Evolutionary conservation across 2,329 filamentous ascomycete species (phyloP), one percentile per base, ranked within the genome.

Genomic region (Botrytis paeoniae): DNA sequence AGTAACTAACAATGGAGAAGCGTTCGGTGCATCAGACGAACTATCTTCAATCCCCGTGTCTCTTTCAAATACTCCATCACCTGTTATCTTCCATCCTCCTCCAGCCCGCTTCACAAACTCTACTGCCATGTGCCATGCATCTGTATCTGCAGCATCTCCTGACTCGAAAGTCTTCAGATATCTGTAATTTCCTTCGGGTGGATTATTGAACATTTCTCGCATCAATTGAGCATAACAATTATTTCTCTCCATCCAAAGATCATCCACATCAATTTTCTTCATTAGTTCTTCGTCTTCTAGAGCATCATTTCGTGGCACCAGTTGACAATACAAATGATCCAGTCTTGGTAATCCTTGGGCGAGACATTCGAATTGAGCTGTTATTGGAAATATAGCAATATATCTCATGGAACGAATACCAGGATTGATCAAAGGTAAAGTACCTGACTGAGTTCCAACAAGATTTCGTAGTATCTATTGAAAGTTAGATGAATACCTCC

Each of bases 371-470:
- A 92, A 85, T 78, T 93, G 91, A 9, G 86, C 85, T 65, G 86
- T 85, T 51, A 90, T 88, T 0, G 92, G 91, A 76, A 93, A 93
- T 12, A 92, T 87, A 54, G 88, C 89, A 4, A 90, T 85, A 79
- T 92, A 93, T 71, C 83, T 84, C 65, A 92, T 81, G 32, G 85
- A 83, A 22, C 83, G 82, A 62, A 91, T 80, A 8, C 83, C 83
- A 12, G 80, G 74, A 0, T 83, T 82, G 14, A 88, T 77, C 22
- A 83, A 79, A 4, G 81, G 77, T 48, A 32, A 32, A 16, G 39
- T 43, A 25, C 37, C 63, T 57, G 51, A 37, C 83, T 81, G 64
- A 80, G 51, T 77, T 29, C 85, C 85, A 29, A 88, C 79, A 9
- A 89, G 81, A 20, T 86, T 84, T 35, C 85, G 84, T 1, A 93